Evolutionary conservation across 345 rosid species (phyloP).

Genomic region (Eucalyptus microcorys): DNA sequence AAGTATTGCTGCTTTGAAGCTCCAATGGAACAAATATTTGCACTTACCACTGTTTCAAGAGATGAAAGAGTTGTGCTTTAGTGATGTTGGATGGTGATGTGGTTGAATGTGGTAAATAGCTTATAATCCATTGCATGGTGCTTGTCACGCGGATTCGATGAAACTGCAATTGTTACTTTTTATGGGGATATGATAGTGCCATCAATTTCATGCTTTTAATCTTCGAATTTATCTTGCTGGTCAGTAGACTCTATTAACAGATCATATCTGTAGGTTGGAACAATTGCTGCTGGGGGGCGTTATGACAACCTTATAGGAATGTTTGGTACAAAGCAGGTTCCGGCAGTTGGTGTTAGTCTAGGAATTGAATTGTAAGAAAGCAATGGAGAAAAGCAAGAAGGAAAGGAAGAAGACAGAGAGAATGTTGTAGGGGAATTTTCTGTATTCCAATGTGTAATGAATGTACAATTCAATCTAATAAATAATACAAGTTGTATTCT

Average conservation of each 20-base stretch:
- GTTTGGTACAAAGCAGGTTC: constrained; percentile 83
- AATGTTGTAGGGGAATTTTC: too few species aligned
- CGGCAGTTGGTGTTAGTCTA: constrained; percentile 88
- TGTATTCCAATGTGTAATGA: too few species aligned
- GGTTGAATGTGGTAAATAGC: not conserved
- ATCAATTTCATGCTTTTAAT: not conserved
- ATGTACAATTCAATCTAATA: too few species aligned
- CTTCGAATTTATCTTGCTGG: not conserved
- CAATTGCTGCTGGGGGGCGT: constrained; percentile 91
- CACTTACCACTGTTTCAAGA: not conserved
- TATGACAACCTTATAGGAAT: constrained; percentile 85
- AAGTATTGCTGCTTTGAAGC: not conserved
- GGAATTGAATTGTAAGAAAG: constrained; percentile 50
- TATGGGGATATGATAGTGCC: not conserved
- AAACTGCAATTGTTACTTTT: not conserved
- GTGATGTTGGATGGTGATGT: not conserved
- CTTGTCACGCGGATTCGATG: not conserved
- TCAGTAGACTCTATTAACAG: not conserved
- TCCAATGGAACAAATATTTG: not conserved
- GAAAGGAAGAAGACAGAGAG: too few species aligned
- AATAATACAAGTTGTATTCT: too few species aligned
- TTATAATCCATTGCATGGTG: not conserved
- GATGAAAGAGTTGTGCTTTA: not conserved
- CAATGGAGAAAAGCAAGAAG: too few species aligned
- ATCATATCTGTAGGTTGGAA: constrained; percentile 63